Evolutionary conservation across 768 basidiomycete genomes (phyloP).

Genomic region (Baorangia bicolor): DNA sequence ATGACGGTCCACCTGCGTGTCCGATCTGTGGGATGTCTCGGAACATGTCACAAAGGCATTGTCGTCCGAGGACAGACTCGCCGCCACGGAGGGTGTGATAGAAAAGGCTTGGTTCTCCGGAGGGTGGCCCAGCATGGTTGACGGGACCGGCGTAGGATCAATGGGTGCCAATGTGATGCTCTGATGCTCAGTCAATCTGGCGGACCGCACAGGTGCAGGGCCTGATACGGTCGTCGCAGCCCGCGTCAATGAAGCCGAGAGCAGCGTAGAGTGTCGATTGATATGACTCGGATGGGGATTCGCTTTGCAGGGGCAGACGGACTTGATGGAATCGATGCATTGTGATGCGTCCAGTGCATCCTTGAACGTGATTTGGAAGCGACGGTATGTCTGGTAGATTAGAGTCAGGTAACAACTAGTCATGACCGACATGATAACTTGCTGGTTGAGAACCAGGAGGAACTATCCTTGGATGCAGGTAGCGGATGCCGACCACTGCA

Average conservation of each 20-base stretch:
- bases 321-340: slow-evolving; percentile 61
- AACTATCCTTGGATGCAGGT: slow-evolving; percentile 50
- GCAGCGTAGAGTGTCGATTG: slow-evolving; percentile 17
- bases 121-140: background rate
- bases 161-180: background rate
- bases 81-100: slow-evolving; percentile 2
- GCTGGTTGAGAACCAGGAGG: slow-evolving; percentile 33
- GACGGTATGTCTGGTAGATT: slow-evolving; percentile 57
- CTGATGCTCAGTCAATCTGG: slow-evolving; percentile 1
- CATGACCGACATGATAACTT: slow-evolving; percentile 9
- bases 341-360: slow-evolving; percentile 47
- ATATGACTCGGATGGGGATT: slow-evolving; percentile 38
- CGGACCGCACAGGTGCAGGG: background rate
- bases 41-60: slow-evolving; percentile 27
- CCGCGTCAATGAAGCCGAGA: slow-evolving; percentile 15
- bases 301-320: slow-evolving; percentile 74
- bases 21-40: slow-evolving; percentile 19
- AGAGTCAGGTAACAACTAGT: slow-evolving; percentile 3
- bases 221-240: slow-evolving; percentile 11
- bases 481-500: slow-evolving; percentile 70
- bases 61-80: slow-evolving; percentile 29
- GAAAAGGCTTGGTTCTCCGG: background rate
- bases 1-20: background rate
- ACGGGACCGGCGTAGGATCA: slow-evolving; percentile 1
- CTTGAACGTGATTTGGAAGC: slow-evolving; percentile 73